Conservation (phyloP, 192 early-diverging fungal species). For the Podila verticillata region DNA sequence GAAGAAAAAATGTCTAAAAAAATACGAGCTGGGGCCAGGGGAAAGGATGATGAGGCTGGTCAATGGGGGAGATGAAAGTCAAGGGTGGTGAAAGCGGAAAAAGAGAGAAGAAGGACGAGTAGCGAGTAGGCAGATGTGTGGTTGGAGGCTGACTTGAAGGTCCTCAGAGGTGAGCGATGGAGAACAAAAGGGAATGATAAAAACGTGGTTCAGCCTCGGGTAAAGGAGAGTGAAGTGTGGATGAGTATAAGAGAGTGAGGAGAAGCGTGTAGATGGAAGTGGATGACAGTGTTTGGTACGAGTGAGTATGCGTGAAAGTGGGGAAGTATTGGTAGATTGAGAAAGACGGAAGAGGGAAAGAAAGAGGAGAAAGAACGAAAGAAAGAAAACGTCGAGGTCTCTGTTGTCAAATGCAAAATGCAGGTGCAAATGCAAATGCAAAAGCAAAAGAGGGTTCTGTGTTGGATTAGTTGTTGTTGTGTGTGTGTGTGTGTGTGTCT, state of each 20-base stretch:
- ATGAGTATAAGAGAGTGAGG: neutral
- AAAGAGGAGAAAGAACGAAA: neutral
- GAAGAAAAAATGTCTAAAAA: neutral
- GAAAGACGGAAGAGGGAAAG: neutral
- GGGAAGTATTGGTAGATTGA: neutral
- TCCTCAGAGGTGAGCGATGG: conserved; percentile 1
- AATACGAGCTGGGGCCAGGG: neutral
- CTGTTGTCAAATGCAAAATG: neutral
- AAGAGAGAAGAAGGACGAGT: neutral
- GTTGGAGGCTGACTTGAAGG: neutral
- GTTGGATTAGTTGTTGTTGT: too few species aligned
- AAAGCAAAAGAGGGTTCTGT: too few species aligned
- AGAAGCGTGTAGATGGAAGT: neutral
- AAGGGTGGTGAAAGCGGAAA: neutral
- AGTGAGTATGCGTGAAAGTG: neutral
- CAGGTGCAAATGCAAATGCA: neutral
- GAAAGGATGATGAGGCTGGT: conserved; percentile 3
- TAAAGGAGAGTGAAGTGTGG: neutral
- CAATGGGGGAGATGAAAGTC: neutral
- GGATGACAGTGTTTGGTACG: neutral
- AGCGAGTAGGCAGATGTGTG: too few species aligned
- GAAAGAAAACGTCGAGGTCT: neutral
- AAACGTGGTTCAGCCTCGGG: neutral
- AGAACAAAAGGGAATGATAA: neutral
- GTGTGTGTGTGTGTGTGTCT: too few species aligned